phyloP scores from a whole-genome alignment of 495 filamentous ascomycete species.

The Melanomma pulvis-pyrius region DNA sequence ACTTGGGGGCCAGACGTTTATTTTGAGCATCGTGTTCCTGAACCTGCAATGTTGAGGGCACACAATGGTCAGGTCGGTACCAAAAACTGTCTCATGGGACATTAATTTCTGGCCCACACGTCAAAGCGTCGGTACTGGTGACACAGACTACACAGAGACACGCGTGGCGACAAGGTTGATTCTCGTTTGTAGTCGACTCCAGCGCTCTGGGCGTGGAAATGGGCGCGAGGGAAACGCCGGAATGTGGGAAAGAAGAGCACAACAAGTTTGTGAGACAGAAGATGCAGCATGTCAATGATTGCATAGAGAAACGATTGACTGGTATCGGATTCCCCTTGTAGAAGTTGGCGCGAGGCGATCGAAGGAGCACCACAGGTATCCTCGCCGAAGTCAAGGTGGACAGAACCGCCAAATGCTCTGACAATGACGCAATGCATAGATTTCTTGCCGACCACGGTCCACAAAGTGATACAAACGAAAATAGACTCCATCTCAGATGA shows the following conservation, averaged over 20 bases:
- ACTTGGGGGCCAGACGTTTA: neutral
- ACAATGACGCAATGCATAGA: slow-evolving; percentile 19
- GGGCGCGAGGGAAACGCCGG: neutral
- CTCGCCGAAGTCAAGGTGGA: slow-evolving; percentile 11
- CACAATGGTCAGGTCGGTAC: slow-evolving; percentile 14
- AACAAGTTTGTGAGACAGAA: slow-evolving; percentile 13
- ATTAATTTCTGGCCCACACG: neutral
- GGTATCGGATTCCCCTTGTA: neutral
- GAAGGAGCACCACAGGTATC: neutral
- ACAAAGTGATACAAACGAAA: slow-evolving; percentile 21
- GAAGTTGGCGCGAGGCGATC: slow-evolving; percentile 2
- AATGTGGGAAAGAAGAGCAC: neutral
- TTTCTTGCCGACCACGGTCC: slow-evolving; percentile 9
- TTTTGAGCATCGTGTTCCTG: slow-evolving; percentile 1
- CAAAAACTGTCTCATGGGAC: slow-evolving; percentile 17
- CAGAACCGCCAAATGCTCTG: slow-evolving; percentile 1
- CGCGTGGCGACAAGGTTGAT: slow-evolving; percentile 18
- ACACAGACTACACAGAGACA: slow-evolving; percentile 17
- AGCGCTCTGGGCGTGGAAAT: slow-evolving; percentile 9
- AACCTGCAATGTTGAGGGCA: neutral
- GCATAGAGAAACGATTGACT: neutral
- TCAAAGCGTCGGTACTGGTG: slow-evolving; percentile 8
- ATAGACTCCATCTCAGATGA: slow-evolving; percentile 9
- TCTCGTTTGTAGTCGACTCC: slow-evolving; percentile 4
- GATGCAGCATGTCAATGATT: neutral